phyloP scores from a whole-genome alignment of 2,329 filamentous ascomycete species.

The Cladosporium phlei region DNA sequence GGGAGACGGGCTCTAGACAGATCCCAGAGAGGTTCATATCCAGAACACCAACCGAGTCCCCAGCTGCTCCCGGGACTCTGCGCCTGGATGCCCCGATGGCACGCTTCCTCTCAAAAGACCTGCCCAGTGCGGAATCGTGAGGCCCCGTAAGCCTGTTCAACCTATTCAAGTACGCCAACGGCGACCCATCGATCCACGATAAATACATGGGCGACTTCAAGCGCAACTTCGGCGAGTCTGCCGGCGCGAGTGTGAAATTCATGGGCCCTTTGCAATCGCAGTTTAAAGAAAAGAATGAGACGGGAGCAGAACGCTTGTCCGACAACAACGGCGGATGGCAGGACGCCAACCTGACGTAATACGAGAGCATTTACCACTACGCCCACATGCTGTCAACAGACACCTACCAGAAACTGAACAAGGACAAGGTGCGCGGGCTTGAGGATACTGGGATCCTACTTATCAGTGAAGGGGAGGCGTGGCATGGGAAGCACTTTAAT shows the following conservation, averaged over 20 bases:
- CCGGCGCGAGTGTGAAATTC: conserved; percentile 19
- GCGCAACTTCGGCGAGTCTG: conserved; percentile 15
- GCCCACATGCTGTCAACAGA: conserved; percentile 19
- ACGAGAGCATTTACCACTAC: conserved; percentile 20
- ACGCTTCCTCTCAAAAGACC: conserved; percentile 10
- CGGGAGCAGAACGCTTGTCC: neutral
- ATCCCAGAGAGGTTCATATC: neutral
- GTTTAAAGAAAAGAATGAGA: neutral
- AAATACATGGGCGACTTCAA: conserved; percentile 21
- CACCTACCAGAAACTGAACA: conserved; percentile 17
- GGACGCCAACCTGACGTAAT: conserved; percentile 20
- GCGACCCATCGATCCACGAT: conserved; percentile 15
- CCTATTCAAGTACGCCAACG: conserved; percentile 19
- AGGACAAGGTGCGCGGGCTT: conserved; percentile 17
- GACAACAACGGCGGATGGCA: conserved; percentile 9
- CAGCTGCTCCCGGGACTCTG: conserved; percentile 16
- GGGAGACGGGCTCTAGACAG: no score
- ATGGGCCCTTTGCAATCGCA: conserved; percentile 15
- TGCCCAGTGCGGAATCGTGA: no score
- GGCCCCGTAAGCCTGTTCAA: conserved; percentile 20
- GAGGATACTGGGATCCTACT: conserved; percentile 20
- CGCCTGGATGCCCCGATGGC: conserved; percentile 17
- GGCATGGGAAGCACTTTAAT: no score
- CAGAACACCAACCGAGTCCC: conserved; percentile 3
- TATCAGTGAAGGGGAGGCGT: conserved; percentile 17